Base-by-base conservation (phyloP, 2,329 filamentous ascomycete genomes). In the Sporothrix pseudoabietina region DNA sequence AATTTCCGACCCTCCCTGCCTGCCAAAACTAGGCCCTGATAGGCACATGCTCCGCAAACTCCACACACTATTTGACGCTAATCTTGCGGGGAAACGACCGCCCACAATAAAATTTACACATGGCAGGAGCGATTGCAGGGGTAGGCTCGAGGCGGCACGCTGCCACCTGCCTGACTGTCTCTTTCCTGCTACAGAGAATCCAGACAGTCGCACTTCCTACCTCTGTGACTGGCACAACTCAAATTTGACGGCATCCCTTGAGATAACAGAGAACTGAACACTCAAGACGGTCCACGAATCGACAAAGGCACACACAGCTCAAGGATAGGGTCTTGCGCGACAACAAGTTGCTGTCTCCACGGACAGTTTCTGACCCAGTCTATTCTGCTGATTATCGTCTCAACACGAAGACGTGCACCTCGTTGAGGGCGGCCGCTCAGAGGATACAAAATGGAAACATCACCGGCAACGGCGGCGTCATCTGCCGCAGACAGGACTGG, bases 21-120 rank as follows among this genome's bases (percentile, higher is more conserved):
- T 22, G 19, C 52, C 19, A 54, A 54, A 22, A 6, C 52, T 90
- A 26, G 91, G 88, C 52, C 90, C 92, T 65, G 59, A 41, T 10
- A 66, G 41, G 39, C 26, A 32, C 10, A 30, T 32, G 26, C 55
- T 57, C 55, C 55, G 26, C 55, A 32, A 57, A 32, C 55, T 57
- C 55, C 55, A 10, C 55, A 57, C 10, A 32, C 55, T 30, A 57
- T 32, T 57, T 57, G 26, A 26, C 55, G 55, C 55, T 57, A 57
- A 26, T 26, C 26, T 57, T 57, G 55, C 55, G 55, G 55, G 55
- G 55, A 57, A 57, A 32, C 55, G 55, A 12, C 30, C 26, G 22
- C n/a, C 52, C n/a, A 26, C 2, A 57, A 54, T 19, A 54, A 54
- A 44, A 44, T 12, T 6, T 9, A 44, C 9, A 44, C 9, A n/a